Base-by-base conservation (phyloP, 2,329 filamentous ascomycete species). In the Paramyrothecium roridum region DNA sequence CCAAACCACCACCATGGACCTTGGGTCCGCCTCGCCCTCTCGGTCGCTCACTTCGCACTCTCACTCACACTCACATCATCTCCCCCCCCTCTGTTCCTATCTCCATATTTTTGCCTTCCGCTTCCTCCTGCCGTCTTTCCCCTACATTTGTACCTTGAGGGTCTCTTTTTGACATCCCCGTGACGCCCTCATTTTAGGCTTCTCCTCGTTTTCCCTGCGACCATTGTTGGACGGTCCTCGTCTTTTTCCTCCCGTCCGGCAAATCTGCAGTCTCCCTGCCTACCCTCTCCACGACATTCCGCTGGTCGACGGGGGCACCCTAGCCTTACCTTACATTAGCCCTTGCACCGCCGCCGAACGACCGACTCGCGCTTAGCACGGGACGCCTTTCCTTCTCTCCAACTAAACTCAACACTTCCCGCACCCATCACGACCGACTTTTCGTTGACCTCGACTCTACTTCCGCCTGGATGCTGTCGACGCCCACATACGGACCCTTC, bases 311-410 rank as follows among this genome's bases (percentile, higher is more conserved):
- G 43, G 56, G 50, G 34, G 34, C 48, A 43, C 37, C 37, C 26
- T 30, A 30, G 26, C 26, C 26, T 30, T 30, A 30, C 26, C 26
- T 30, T 43, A 43, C 13, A 16, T 19, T 43, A 47, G 30, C 46
- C 46, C 51, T 43, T 43, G 37, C 37, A 43, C 37, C 37, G 37
- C 37, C 37, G 37, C 37, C 37, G 13, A 19, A 43, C 37, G 37
- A 43, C 37, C 26, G 37, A 43, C 37, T 43, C 37, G 37, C 37
- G 37, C 37, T 43, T 43, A 30, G 26, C 26, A 30, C 26, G 37
- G 37, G 37, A 43, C 37, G 37, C 37, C 13, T 19, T 43, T 47
- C 19, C 40, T 56, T 50, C 50, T 62, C 57, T 61, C 54, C 48
- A 43, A 43, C 37, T 43, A 30, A 30, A 30, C 26, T 30, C 59